Percentiles rank a stretch among this genome's conserved stretches.
Conservation (phyloP, 106 monocot genomes). For the Dendrobium catenatum region DNA sequence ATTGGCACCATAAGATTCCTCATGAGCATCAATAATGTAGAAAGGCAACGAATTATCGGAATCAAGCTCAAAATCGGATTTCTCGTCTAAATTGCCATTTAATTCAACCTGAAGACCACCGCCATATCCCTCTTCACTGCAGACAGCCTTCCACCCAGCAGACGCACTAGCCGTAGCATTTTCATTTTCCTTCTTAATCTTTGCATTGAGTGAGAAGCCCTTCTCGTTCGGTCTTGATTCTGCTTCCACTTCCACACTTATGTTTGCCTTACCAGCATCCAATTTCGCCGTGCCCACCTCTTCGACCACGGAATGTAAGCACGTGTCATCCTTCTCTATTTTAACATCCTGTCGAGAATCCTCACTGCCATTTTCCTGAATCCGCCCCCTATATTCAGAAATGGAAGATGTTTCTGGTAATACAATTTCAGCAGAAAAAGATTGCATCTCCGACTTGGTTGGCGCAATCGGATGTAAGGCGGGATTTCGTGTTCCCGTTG, state of each 20-base stretch:
- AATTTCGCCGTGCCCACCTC: neutral
- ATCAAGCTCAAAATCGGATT: slow-evolving; percentile 49
- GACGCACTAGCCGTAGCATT: slow-evolving; percentile 33
- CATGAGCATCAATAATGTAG: slow-evolving; percentile 83
- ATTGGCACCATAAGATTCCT: slow-evolving; percentile 78
- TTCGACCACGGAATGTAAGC: slow-evolving; percentile 7
- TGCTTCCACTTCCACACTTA: slow-evolving; percentile 13
- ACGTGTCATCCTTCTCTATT: slow-evolving; percentile 14
- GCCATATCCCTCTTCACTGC: slow-evolving; percentile 21
- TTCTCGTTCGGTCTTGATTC: slow-evolving; percentile 17
- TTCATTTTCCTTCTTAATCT: slow-evolving; percentile 37
- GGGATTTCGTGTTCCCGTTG: neutral
- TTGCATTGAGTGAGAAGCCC: slow-evolving; percentile 43
- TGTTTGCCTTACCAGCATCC: slow-evolving; percentile 14
- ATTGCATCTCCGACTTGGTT: slow-evolving; percentile 18
- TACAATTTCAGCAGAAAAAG: slow-evolving; percentile 7
- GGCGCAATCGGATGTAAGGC: neutral
- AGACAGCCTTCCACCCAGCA: slow-evolving; percentile 51
- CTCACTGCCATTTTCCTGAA: slow-evolving; percentile 14
- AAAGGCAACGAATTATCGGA: slow-evolving; percentile 69
- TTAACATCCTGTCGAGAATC: slow-evolving; percentile 7
- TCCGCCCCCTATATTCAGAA: slow-evolving; percentile 1
- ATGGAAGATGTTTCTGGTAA: neutral
- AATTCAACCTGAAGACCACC: slow-evolving; percentile 13
- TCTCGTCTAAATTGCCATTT: slow-evolving; percentile 30